These are phyloP conservation scores for Lyophyllum semitale DNA, from an alignment of 768 basidiomycete genomes.

Conservation along the genomic window DNA sequence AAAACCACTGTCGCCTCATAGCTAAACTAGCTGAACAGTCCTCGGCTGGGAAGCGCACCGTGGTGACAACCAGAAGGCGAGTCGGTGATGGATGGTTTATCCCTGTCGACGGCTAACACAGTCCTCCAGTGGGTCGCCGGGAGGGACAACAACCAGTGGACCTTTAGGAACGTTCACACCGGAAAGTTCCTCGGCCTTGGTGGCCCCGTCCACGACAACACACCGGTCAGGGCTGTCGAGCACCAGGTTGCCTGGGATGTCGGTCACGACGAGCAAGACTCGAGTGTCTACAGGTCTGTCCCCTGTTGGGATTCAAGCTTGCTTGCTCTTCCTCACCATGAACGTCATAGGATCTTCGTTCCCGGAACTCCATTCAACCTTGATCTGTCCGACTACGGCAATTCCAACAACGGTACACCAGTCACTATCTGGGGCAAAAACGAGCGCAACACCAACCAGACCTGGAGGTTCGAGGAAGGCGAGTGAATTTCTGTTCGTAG, in stretches of 20 bases:
- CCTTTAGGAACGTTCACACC: slow-evolving; percentile 16
- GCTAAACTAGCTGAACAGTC: slow-evolving; percentile 28
- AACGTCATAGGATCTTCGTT: slow-evolving; percentile 34
- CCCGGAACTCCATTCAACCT: slow-evolving; percentile 29
- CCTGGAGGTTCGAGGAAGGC: slow-evolving; percentile 38
- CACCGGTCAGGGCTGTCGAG: slow-evolving; percentile 12
- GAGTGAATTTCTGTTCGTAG: neutral
- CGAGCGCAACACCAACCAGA: slow-evolving; percentile 43
- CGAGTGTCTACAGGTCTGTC: slow-evolving; percentile 21
- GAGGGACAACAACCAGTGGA: slow-evolving; percentile 15
- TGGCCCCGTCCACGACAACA: slow-evolving; percentile 5
- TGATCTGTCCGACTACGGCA: slow-evolving; percentile 46
- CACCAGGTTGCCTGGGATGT: slow-evolving; percentile 23
- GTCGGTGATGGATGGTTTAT: neutral
- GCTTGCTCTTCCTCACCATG: neutral
- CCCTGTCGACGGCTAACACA: neutral
- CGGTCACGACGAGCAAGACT: slow-evolving; percentile 15
- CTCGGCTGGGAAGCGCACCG: slow-evolving; percentile 40
- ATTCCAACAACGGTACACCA: slow-evolving; percentile 38
- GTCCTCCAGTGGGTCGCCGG: slow-evolving; percentile 20
- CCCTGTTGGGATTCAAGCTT: neutral
- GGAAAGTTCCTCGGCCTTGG: slow-evolving; percentile 20
- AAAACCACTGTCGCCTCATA: neutral
- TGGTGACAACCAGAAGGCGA: slow-evolving; percentile 45
- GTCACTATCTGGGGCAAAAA: slow-evolving; percentile 43